A percentile compares a stretch with the other conserved stretches of the same genome.
Conservation (phyloP, 495 filamentous ascomycete species). For the Talaromyces liani region DNA sequence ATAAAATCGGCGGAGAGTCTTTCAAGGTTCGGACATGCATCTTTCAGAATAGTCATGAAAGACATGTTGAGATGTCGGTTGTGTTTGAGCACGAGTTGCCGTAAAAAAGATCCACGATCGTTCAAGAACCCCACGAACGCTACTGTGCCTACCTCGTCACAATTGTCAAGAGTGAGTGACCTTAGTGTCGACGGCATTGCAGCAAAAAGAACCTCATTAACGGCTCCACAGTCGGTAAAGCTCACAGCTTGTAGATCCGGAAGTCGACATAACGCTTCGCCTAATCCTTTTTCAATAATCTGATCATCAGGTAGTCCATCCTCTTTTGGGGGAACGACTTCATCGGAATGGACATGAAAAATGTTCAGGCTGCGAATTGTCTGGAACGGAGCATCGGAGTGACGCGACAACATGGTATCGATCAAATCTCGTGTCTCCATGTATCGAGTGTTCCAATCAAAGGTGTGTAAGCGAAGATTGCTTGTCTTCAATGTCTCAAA, state of each 20-base stretch:
- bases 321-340: constrained; percentile 2
- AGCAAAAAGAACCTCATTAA: constrained; percentile 51
- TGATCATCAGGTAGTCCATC: constrained; percentile 12
- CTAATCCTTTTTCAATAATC: constrained; percentile 38
- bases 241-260: constrained; percentile 54
- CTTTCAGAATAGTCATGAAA: constrained; percentile 55
- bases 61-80: constrained; percentile 68
- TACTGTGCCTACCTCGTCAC: constrained; percentile 55
- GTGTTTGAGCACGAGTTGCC: constrained; percentile 60
- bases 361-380: constrained; percentile 52
- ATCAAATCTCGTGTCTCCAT: constrained; percentile 42
- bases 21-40: constrained; percentile 59
- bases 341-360: constrained; percentile 53
- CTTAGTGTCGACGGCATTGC: constrained; percentile 56
- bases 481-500: constrained; percentile 46
- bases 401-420: constrained; percentile 42
- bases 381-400: constrained; percentile 52
- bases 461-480: constrained; percentile 49
- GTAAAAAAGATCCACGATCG: constrained; percentile 53
- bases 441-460: constrained; percentile 73
- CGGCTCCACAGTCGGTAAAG: constrained; percentile 59
- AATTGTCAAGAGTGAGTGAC: constrained; percentile 66
- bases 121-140: constrained; percentile 53
- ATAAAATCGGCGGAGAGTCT: constrained; percentile 65
- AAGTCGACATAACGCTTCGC: constrained; percentile 49